Conservation (phyloP, 768 basidiomycete species). For the Amanita molliuscula region DNA sequence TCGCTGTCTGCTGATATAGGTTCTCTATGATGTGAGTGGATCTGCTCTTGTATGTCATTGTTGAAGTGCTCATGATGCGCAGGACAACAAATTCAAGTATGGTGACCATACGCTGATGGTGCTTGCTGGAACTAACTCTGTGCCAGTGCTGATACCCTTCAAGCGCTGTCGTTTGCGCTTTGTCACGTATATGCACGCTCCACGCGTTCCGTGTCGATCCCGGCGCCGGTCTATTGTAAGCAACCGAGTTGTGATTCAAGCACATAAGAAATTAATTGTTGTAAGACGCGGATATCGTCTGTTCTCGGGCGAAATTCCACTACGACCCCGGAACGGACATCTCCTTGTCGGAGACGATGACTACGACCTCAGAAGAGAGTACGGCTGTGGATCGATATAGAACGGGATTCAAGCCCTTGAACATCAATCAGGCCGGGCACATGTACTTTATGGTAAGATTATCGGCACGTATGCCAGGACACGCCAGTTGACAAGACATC, state of each 20-base stretch:
- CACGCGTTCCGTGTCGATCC: slow-evolving; percentile 78
- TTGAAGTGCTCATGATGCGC: neutral
- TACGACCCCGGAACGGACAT: slow-evolving; percentile 56
- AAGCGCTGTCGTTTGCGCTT: slow-evolving; percentile 58
- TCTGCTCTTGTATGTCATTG: neutral
- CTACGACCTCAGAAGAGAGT: slow-evolving; percentile 32
- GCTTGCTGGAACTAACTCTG: neutral
- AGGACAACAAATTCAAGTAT: slow-evolving; percentile 54
- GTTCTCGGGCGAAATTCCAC: slow-evolving; percentile 72
- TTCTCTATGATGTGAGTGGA: slow-evolving; percentile 30
- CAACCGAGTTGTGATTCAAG: neutral
- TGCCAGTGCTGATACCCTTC: slow-evolving; percentile 53
- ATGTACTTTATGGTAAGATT: slow-evolving; percentile 53
- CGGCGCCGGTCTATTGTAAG: slow-evolving; percentile 78
- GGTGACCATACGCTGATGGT: slow-evolving; percentile 6
- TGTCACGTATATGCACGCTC: slow-evolving; percentile 77
- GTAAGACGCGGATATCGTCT: slow-evolving; percentile 75
- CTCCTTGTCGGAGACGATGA: slow-evolving; percentile 51
- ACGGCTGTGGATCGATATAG: slow-evolving; percentile 35
- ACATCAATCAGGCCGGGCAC: slow-evolving; percentile 33
- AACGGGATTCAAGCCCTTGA: slow-evolving; percentile 44
- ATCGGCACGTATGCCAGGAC: too few relatives aligned
- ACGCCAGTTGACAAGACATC: too few relatives aligned
- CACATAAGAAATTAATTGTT: neutral
- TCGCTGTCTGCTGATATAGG: slow-evolving; percentile 16